A percentile compares a stretch with the other conserved stretches of the same genome.
Evolutionary conservation across 441 rosid species (phyloP).

Genomic region (Aquilaria agallochum): DNA sequence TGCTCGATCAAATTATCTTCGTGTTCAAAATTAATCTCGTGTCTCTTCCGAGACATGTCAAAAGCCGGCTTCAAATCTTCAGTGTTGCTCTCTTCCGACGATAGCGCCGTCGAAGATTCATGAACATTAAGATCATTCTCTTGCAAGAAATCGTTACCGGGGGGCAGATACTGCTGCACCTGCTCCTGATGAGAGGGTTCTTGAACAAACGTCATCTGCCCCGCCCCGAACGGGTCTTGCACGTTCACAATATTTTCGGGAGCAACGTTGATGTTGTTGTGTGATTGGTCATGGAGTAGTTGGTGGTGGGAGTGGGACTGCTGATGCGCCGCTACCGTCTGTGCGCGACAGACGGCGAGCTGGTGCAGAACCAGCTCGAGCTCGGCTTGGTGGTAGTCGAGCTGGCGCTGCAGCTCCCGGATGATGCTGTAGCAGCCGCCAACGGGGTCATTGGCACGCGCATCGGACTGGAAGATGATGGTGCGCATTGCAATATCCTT

Average conservation of each 20-base stretch:
- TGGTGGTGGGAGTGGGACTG: conserved; percentile 26
- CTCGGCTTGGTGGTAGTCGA: conserved; percentile 59
- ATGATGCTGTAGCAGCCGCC: conserved; percentile 77
- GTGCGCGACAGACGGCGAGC: conserved; percentile 57
- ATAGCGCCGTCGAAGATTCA: conserved; percentile 29
- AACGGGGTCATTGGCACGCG: conserved; percentile 84
- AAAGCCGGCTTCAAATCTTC: conserved; percentile 37
- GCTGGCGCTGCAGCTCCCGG: conserved; percentile 66
- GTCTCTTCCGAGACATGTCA: conserved; percentile 36
- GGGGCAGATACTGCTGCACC: not conserved
- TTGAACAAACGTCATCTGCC: conserved; percentile 13
- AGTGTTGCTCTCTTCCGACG: conserved; percentile 30
- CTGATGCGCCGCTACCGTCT: conserved; percentile 29
- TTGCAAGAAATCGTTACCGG: conserved; percentile 18
- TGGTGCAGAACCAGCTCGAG: conserved; percentile 82
- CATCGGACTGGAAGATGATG: conserved; percentile 82
- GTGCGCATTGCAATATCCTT: conserved; percentile 84
- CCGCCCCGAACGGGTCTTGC: no score
- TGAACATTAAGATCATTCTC: conserved; percentile 32
- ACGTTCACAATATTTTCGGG: no score
- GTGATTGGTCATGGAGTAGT: no score
- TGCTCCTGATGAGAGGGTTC: conserved; percentile 17
- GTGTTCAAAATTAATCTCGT: conserved; percentile 43
- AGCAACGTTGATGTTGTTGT: no score
- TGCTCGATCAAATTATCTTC: conserved; percentile 37